Evolutionary conservation across 345 rosid species (phyloP), one percentile per base, ranked within the genome.

Genomic region (Theobroma cacao): DNA sequence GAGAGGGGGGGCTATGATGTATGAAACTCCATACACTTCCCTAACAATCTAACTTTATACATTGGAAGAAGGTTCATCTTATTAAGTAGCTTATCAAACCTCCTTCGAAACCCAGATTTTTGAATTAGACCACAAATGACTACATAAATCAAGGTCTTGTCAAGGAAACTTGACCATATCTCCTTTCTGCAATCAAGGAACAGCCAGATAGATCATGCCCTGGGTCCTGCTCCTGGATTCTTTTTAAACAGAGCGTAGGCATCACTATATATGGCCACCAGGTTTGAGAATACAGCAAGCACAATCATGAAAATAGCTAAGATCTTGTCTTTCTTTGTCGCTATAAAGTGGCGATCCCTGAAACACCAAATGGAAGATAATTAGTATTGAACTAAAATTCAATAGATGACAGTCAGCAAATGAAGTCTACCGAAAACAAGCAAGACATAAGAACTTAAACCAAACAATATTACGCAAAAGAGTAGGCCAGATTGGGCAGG

Each of bases 261-360:
- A 52, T 93, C 98, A 34, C 93, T 90, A 61, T 89, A 95, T 78
- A 95, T 89, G 77, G 99, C 99, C 64, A 95, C 85, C 34, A 48
- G 41, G 72, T 90, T 92, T 38, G 98, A 88, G 75, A 93, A 84
- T 8, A 93, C 98, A 0, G 96, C 94, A 70, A 95, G 90, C 41
- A 90, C 86, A 30, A 94, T 87, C 97, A 96, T 92, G 86, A 88
- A 84, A 18, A 82, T 40, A 55, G 90, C 81, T 58, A 92, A 69
- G 18, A 82, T 84, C 89, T 84, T 93, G 91, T 92, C 98, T 84
- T 81, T 83, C 59, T 72, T 85, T 15, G 97, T 94, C 47, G 97
- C 97, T 83, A 82, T 86, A 79, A 84, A 76, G 84, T 90, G 95
- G 15, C 80, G 90, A 82, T 96, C 91, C 91, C 99, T 94, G 90